Base-by-base conservation (phyloP, 2,329 filamentous ascomycete species). In the Phyllosticta ampelicida region DNA sequence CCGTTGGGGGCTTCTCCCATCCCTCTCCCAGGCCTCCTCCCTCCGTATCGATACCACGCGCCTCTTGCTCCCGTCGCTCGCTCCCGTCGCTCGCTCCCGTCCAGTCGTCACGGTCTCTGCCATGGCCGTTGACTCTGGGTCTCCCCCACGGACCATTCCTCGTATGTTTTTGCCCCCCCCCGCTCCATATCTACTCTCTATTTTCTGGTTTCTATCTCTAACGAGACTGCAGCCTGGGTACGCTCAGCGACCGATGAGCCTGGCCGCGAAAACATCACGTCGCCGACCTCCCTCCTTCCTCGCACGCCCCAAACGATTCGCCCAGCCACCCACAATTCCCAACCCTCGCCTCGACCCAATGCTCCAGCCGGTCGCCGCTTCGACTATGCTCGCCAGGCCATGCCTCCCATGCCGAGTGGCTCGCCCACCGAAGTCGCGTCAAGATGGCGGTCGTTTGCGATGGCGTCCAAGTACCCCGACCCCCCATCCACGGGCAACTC, bases 361-460 rank as follows among this genome's bases (percentile, higher is more conserved):
- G 64, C 65, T 8, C 68, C 70, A 29, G 64, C 68, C 9, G 72
- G 72, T 58, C 69, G 71, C 63, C 67, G 66, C 51, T 74, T 70
- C 60, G 72, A 74, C 61, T 68, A 74, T 60, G 68, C 62, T 50
- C 66, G 72, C 56, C 70, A 73, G 60, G 66, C 69, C 56, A 67
- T 65, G 1, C 70, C 72, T 11, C 69, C 72, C 8, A 71, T 70
- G 21, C 70, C 71, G 48, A 65, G 63, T 9, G 63, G 65, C 1
- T 69, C 70, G 13, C 61, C 72, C 58, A 65, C 62, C 59, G 69
- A 72, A 55, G 65, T 63, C 51, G 71, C 71, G 10, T 70, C 68
- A 5, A 71, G 70, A 62, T 74, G 72, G 72, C 68, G 69, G 60
- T 65, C 68, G 19, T 73, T 74, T 56, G 66, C 70, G 49, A 68